A percentile compares a stretch with the other conserved stretches of the same genome.
Evolutionary conservation across 2,329 filamentous ascomycete genomes (phyloP).

Genomic region (Periconia sp.): DNA sequence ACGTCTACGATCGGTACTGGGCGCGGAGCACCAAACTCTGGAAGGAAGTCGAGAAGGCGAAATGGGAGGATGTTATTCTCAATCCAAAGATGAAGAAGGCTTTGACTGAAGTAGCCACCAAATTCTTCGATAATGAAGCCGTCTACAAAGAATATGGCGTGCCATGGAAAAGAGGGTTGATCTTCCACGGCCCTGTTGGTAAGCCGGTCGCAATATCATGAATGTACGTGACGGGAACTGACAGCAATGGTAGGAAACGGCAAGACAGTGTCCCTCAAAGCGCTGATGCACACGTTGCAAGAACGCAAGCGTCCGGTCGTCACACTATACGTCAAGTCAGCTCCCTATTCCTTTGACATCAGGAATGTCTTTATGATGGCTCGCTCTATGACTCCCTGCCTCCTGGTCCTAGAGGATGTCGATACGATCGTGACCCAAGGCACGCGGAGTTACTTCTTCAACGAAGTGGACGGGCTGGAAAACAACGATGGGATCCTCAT

Average conservation of each 20-base stretch:
- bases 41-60: constrained; percentile 43
- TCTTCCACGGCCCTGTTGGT: constrained; percentile 40
- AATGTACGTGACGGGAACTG: not conserved
- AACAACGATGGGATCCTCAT: constrained; percentile 47
- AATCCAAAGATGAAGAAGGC: constrained; percentile 48
- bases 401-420: constrained; percentile 47
- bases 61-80: constrained; percentile 52
- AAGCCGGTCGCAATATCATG: not conserved
- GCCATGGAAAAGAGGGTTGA: constrained; percentile 53
- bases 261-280: constrained; percentile 50
- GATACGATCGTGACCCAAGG: constrained; percentile 42
- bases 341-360: constrained; percentile 30
- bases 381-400: constrained; percentile 41
- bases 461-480: constrained; percentile 46
- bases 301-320: constrained; percentile 35
- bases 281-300: constrained; percentile 48
- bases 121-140: constrained; percentile 42
- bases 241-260: constrained; percentile 26
- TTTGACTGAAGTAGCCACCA: constrained; percentile 41
- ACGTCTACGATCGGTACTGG: constrained; percentile 50
- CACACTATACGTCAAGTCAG: constrained; percentile 28
- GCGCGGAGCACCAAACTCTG: constrained; percentile 42
- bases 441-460: constrained; percentile 45
- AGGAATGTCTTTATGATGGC: constrained; percentile 40
- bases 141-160: constrained; percentile 49